Conservation (phyloP, 208 protist genomes). For the Blechomonas ayalai region DNA sequence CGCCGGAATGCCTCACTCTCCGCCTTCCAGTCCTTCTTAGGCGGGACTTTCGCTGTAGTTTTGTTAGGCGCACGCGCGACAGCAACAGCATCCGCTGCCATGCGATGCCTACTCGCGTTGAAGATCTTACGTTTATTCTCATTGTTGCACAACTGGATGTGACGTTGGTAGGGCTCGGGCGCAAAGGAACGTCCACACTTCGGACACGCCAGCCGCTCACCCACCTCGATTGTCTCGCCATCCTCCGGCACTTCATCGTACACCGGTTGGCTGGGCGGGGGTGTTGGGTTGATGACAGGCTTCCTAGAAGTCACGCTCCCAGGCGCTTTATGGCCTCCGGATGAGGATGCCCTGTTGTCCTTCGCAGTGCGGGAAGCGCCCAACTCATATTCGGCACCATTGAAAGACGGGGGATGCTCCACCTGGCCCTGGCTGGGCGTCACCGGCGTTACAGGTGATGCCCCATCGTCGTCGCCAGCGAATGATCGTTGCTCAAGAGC, state of each 20-base stretch:
- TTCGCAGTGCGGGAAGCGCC: background rate
- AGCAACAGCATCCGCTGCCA: slow-evolving; percentile 25
- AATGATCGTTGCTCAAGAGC: slow-evolving; percentile 23
- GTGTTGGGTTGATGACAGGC: background rate
- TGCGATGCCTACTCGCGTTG: slow-evolving; percentile 57
- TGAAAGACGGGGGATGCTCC: background rate
- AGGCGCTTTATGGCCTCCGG: too few species aligned
- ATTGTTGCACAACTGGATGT: slow-evolving; percentile 55
- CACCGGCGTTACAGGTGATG: slow-evolving; percentile 1
- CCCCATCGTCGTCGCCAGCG: background rate
- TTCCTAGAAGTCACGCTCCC: too few species aligned
- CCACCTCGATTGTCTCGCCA: slow-evolving; percentile 5
- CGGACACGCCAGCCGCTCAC: slow-evolving; percentile 37
- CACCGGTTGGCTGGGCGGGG: background rate
- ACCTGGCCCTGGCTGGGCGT: slow-evolving; percentile 8
- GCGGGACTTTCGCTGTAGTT: slow-evolving; percentile 6
- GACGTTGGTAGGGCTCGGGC: slow-evolving; percentile 49
- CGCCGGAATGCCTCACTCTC: slow-evolving; percentile 77
- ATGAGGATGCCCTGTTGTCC: too few species aligned
- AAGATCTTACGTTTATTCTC: slow-evolving; percentile 70
- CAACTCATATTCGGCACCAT: background rate
- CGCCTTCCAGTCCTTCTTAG: slow-evolving; percentile 74
- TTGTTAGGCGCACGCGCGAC: slow-evolving; percentile 4
- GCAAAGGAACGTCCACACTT: slow-evolving; percentile 77
- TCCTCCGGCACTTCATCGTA: slow-evolving; percentile 1